Evolutionary conservation across 148 eudicot species (phyloP).

Genomic region (Tetragonia tetragonoides): DNA sequence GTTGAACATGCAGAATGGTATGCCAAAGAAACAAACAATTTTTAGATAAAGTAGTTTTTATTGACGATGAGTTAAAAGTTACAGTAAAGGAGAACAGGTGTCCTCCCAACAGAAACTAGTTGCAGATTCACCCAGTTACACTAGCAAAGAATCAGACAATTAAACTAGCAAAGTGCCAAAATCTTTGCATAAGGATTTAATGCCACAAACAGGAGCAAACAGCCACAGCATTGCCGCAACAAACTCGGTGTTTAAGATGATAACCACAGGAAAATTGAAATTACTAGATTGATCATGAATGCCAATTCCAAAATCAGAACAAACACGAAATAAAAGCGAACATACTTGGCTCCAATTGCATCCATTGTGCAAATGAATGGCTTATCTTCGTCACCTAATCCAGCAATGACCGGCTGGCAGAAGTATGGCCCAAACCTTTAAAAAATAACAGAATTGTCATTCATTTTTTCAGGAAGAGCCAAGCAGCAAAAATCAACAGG

Average conservation of each 20-base stretch:
- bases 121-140: no score
- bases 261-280: not conserved
- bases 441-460: not conserved
- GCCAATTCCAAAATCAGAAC: slow-evolving; percentile 8
- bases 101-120: no score
- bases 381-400: slow-evolving; percentile 82
- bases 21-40: not conserved
- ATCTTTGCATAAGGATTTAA: no score
- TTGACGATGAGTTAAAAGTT: no score
- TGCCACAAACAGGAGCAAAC: no score
- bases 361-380: slow-evolving; percentile 99
- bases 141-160: no score
- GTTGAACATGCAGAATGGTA: not conserved
- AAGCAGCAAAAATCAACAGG: not conserved
- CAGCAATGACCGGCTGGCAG: slow-evolving; percentile 95
- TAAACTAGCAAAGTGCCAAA: no score
- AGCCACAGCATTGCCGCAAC: no score
- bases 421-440: slow-evolving; percentile 93
- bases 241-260: not conserved
- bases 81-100: no score
- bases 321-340: slow-evolving; percentile 10
- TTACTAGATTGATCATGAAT: not conserved
- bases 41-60: no score
- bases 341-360: slow-evolving; percentile 97
- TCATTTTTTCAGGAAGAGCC: slow-evolving; percentile 1